Evolutionary conservation across 257 asterid genomes (phyloP).

Genomic region (Euphrasia confusa): DNA sequence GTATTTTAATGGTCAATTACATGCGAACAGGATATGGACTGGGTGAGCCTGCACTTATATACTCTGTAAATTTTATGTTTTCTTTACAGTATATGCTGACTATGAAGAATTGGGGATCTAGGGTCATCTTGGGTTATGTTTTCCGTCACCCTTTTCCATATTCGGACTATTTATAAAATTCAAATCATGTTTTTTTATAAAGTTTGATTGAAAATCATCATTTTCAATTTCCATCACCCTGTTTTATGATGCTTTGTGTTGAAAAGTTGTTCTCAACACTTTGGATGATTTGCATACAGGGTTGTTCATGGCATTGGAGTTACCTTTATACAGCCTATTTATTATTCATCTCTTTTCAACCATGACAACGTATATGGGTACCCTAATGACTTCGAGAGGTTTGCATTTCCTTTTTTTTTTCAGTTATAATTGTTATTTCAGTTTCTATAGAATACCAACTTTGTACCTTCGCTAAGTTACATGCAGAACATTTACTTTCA

Average conservation of each 20-base stretch:
- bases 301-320: slow-evolving; percentile 74
- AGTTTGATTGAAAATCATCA: no score
- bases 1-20: slow-evolving; percentile 65
- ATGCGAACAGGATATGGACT: slow-evolving; percentile 72
- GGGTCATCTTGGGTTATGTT: no score
- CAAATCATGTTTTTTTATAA: no score
- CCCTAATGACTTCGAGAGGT: slow-evolving; percentile 79
- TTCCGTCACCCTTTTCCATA: no score
- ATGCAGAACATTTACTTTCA: not conserved
- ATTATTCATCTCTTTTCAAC: slow-evolving; percentile 66
- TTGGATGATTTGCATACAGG: slow-evolving; percentile 42
- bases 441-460: slow-evolving; percentile 3
- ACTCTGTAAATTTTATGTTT: not conserved
- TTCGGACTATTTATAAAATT: no score
- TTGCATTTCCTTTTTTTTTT: slow-evolving; percentile 20
- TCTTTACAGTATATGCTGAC: slow-evolving; percentile 3
- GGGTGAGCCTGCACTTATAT: slow-evolving; percentile 51
- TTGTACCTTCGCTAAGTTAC: slow-evolving; percentile 11
- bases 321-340: slow-evolving; percentile 67
- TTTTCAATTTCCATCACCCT: not conserved
- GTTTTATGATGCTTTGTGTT: slow-evolving; percentile 26
- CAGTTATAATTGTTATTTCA: not conserved
- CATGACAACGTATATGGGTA: slow-evolving; percentile 58
- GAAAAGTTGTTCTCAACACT: no score
- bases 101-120: slow-evolving; percentile 5